A percentile compares a stretch with the other conserved stretches of the same genome.
phyloP scores from a whole-genome alignment of 78 protist genomes.

The Planoprotostelium fungivorum region DNA sequence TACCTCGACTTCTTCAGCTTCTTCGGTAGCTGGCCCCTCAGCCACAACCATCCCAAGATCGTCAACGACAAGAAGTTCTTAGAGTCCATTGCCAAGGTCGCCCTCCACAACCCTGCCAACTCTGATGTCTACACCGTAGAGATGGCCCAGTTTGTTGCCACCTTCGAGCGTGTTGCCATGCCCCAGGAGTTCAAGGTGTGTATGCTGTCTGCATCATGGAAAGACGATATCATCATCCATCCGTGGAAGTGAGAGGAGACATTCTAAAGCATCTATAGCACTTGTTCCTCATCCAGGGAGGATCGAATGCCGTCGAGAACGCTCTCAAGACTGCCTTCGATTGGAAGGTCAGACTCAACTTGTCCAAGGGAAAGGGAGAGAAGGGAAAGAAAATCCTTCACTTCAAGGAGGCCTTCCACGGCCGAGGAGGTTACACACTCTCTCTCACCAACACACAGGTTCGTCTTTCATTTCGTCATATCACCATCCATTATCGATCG shows the following conservation, averaged over 20 bases:
- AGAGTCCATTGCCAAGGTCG: constrained; percentile 1
- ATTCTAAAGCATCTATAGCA: not conserved
- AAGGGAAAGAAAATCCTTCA: constrained; percentile 9
- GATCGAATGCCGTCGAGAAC: constrained; percentile 14
- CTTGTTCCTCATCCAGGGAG: constrained; percentile 15
- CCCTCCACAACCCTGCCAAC: constrained; percentile 17
- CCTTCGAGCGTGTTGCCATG: constrained; percentile 23
- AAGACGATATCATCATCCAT: not conserved
- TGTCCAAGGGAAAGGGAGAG: constrained; percentile 10
- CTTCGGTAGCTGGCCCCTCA: constrained; percentile 16
- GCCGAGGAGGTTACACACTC: constrained; percentile 17
- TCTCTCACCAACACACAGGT: constrained; percentile 16
- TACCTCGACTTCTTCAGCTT: constrained; percentile 15
- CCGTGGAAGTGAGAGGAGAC: too few relatives aligned
- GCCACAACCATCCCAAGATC: constrained; percentile 29
- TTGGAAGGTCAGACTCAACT: constrained; percentile 15
- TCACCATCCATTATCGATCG: too few relatives aligned
- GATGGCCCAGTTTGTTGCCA: constrained; percentile 29
- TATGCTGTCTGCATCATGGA: not conserved
- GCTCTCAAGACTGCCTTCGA: constrained; percentile 23
- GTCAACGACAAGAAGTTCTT: not conserved
- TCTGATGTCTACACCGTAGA: constrained; percentile 21
- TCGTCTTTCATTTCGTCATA: too few relatives aligned
- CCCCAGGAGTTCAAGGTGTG: constrained; percentile 8
- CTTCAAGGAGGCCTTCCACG: constrained; percentile 26